phyloP scores from a whole-genome alignment of 73 alveolate genomes.

The Symbiodinium natans region DNA sequence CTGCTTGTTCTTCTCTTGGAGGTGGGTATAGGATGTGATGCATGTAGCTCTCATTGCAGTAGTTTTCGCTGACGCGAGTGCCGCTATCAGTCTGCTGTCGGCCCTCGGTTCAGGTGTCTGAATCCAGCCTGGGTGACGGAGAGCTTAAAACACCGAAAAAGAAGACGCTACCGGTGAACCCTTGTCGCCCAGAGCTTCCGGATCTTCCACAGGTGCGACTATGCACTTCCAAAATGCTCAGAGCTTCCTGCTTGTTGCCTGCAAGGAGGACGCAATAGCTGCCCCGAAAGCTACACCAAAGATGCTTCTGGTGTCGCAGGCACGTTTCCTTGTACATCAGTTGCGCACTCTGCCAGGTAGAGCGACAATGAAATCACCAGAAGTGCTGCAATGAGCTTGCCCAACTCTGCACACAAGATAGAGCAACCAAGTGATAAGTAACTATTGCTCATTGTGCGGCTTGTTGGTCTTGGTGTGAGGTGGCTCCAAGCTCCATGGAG shows the following conservation, averaged over 20 bases:
- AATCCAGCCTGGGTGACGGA: neutral
- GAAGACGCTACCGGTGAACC: neutral
- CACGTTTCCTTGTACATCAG: neutral
- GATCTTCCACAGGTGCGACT: neutral
- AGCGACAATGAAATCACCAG: too few relatives aligned
- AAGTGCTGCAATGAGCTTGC: neutral
- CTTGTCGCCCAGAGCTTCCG: neutral
- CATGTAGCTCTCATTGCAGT: too few relatives aligned
- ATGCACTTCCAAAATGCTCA: neutral
- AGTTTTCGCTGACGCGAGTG: too few relatives aligned
- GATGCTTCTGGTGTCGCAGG: slow-evolving; percentile 31
- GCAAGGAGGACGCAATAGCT: neutral
- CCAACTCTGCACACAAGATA: neutral
- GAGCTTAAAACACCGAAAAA: neutral
- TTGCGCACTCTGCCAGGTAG: too few relatives aligned
- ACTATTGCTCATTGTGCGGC: neutral
- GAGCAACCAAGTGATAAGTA: neutral
- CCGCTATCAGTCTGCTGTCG: neutral
- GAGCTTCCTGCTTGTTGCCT: too few relatives aligned
- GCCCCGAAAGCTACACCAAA: slow-evolving; percentile 75
- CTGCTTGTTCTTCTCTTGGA: too few relatives aligned
- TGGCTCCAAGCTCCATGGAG: neutral
- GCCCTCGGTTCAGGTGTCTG: neutral
- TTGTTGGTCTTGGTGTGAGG: neutral
- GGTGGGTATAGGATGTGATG: too few relatives aligned